A percentile compares a stretch with the other conserved stretches of the same genome.
phyloP scores from a whole-genome alignment of 352 stramenopile species.

The Globisporangium alternatum region DNA sequence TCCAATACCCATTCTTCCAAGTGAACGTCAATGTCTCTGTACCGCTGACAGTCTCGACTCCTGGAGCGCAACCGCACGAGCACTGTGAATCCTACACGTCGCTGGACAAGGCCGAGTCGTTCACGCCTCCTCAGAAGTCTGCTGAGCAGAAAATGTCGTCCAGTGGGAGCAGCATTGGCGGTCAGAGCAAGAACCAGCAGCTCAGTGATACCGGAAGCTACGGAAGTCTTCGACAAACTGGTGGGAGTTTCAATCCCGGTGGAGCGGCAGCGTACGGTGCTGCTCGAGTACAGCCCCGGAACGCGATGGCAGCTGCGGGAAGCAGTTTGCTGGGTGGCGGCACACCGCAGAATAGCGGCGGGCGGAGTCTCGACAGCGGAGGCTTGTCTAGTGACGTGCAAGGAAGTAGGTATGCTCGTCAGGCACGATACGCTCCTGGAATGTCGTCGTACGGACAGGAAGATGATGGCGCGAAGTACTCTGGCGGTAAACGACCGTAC shows the following conservation, averaged over 20 bases:
- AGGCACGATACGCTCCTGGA: slow-evolving; percentile 74
- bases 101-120: slow-evolving; percentile 36
- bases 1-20: slow-evolving; percentile 96
- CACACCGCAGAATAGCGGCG: slow-evolving; percentile 42
- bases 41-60: slow-evolving; percentile 69
- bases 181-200: slow-evolving; percentile 52
- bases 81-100: slow-evolving; percentile 24
- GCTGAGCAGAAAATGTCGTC: slow-evolving; percentile 34
- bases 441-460: slow-evolving; percentile 50
- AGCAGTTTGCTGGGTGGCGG: slow-evolving; percentile 62
- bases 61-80: slow-evolving; percentile 50
- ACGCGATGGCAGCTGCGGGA: slow-evolving; percentile 64
- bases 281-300: slow-evolving; percentile 49
- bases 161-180: slow-evolving; percentile 41
- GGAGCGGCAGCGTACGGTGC: slow-evolving; percentile 31
- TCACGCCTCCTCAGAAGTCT: slow-evolving; percentile 63
- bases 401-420: slow-evolving; percentile 73
- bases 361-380: slow-evolving; percentile 46
- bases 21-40: slow-evolving; percentile 76
- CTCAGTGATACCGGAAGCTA: slow-evolving; percentile 40
- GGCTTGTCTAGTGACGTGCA: slow-evolving; percentile 38
- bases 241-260: slow-evolving; percentile 11
- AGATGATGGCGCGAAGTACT: slow-evolving; percentile 57
- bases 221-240: slow-evolving; percentile 35
- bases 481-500: slow-evolving; percentile 49